Conservation (phyloP, 2,329 filamentous ascomycete genomes). For the Cladosporium sp. region DNA sequence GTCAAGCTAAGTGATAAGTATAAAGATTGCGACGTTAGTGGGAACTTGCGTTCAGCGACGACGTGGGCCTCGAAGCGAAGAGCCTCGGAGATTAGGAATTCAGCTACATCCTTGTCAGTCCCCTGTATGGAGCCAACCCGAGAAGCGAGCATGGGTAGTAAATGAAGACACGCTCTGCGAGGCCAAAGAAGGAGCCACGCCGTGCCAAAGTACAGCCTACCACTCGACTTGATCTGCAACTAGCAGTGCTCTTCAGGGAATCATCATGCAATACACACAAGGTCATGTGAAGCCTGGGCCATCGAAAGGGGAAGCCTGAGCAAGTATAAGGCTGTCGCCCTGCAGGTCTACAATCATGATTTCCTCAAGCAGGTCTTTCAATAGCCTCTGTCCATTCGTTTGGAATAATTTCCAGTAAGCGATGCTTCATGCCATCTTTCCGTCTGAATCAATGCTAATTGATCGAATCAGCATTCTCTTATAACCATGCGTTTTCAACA, state of each 20-base stretch:
- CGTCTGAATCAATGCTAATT: constrained; percentile 11
- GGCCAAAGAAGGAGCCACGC: constrained; percentile 7
- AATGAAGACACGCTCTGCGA: constrained; percentile 3
- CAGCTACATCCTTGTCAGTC: constrained; percentile 3
- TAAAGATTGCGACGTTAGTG: neutral
- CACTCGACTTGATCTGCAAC: constrained; percentile 13
- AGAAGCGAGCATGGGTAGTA: constrained; percentile 9
- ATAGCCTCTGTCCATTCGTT: constrained; percentile 16
- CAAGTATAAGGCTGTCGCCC: constrained; percentile 10
- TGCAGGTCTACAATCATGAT: constrained; percentile 11
- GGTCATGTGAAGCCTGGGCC: constrained; percentile 5
- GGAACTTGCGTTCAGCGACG: neutral
- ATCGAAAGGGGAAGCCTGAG: constrained; percentile 12
- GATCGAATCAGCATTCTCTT: constrained; percentile 5
- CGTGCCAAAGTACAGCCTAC: neutral
- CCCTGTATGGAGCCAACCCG: constrained; percentile 1
- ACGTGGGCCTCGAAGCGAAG: constrained; percentile 1
- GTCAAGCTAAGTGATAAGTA: neutral
- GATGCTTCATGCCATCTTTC: constrained; percentile 3
- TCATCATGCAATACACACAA: constrained; percentile 6
- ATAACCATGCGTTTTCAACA: constrained; percentile 15
- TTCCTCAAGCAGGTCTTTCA: constrained; percentile 12
- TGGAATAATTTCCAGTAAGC: constrained; percentile 7
- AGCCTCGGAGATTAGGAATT: constrained; percentile 5
- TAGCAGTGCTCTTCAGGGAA: constrained; percentile 5